Evolutionary conservation across 225 moss, liverwort and hornwort genomes (phyloP), one percentile per base, ranked within the genome.

Genomic region (Physcomitrium patens): DNA sequence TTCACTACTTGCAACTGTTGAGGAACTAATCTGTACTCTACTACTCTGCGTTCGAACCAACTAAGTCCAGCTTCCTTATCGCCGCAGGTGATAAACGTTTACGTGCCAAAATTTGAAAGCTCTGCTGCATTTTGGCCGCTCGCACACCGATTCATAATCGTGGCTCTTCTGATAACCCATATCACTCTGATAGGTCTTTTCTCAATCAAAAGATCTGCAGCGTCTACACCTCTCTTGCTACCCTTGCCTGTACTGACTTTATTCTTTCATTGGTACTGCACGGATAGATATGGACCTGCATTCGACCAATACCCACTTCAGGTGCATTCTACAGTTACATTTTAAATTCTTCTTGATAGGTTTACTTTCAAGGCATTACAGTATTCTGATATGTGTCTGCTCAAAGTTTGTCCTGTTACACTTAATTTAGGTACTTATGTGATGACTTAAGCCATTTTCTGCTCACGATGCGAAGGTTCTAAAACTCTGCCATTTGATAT

Each of bases 171-270:
- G 43, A 79, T 87, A 24, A 92, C 92, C 69, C 96, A 97, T 31
- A 54, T 84, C 82, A 91, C 94, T 43, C 83, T 97, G 51, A 97
- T 97, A 76, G 96, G 94, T 18, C 81, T 97, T 12, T 92, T 97
- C 86, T 82, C 92, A 44, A 88, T 92, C 66, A 97, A 97, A 77
- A 43, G 92, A n/a, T 81, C 91, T 50, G 69, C 68, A 24, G 78
- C 79, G 13, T 97, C 96, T 13, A 97, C 96, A 8, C 94, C 96
- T 44, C 89, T 94, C 74, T 70, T 97, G 52, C 76, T 94, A 12
- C 94, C 94, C 26, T 75, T 97, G 65, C 96, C 96, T 53, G 80
- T 89, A 17, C 44, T 83, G 54, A 97, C 96, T 20, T 52, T 89
- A 16, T 65, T 87, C 62, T 93, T 97, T 75, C 91, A 92, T 74